Percentiles rank a stretch among this genome's conserved stretches.
Evolutionary conservation across 106 monocot genomes (phyloP).

Genomic region (Dioscorea zingiberensis): DNA sequence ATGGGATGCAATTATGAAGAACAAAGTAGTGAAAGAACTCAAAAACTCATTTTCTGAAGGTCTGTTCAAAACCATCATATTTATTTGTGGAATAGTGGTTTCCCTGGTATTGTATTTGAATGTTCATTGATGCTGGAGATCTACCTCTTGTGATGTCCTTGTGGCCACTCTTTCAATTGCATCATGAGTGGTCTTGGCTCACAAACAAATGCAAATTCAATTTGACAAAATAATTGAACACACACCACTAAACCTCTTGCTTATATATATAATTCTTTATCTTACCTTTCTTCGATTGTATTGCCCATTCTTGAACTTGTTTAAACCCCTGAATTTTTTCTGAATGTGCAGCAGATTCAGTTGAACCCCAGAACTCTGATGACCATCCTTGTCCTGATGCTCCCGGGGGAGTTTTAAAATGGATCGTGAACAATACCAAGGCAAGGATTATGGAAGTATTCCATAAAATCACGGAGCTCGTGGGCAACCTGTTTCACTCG

Average conservation of each 20-base stretch:
- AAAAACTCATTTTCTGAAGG: conserved; percentile 52
- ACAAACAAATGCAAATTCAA: too few species aligned
- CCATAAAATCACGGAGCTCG: conserved; percentile 31
- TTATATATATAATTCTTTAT: background rate
- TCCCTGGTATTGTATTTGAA: too few species aligned
- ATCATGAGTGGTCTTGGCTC: too few species aligned
- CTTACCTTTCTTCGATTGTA: background rate
- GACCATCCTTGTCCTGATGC: conserved; percentile 2
- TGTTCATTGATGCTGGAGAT: too few species aligned
- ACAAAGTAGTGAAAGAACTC: conserved; percentile 70
- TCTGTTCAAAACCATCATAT: conserved; percentile 10
- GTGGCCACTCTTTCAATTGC: too few species aligned
- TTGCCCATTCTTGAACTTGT: background rate
- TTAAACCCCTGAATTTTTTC: background rate
- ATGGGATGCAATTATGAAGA: conserved; percentile 94
- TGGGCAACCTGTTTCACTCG: conserved; percentile 30
- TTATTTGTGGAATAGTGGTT: background rate
- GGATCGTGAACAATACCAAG: conserved; percentile 35
- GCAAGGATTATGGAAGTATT: conserved; percentile 44
- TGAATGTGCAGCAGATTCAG: conserved; percentile 1
- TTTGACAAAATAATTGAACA: too few species aligned
- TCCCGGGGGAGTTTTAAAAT: conserved; percentile 14
- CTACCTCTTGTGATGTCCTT: too few species aligned
- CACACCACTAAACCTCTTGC: background rate
- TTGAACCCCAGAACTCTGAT: background rate